Percentiles rank a stretch among this genome's conserved stretches.
Evolutionary conservation across 345 rosid genomes (phyloP).

Genomic region (Populus euphratica): DNA sequence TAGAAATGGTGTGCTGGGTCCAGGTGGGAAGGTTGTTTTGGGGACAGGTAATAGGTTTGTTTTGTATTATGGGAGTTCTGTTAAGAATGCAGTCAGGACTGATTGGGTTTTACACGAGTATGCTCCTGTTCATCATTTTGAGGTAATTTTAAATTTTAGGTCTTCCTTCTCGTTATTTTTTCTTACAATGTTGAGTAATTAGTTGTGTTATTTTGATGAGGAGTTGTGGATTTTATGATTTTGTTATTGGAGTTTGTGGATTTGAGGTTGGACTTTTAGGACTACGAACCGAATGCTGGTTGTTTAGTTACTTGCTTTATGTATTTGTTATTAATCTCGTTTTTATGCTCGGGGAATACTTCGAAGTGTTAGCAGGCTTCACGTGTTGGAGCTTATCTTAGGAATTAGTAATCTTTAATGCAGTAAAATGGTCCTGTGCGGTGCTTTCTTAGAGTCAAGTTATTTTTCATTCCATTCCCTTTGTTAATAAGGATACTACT

Average conservation of each 20-base stretch:
- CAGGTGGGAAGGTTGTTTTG: constrained; percentile 22
- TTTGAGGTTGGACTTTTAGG: not conserved
- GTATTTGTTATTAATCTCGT: not conserved
- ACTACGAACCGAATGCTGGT: not conserved
- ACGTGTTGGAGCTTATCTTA: no score
- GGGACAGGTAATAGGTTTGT: constrained; percentile 41
- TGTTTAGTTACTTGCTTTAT: no score
- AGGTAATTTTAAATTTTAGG: constrained; percentile 30
- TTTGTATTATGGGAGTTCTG: constrained; percentile 35
- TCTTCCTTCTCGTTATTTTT: not conserved
- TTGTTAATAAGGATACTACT: not conserved
- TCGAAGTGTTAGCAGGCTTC: not conserved
- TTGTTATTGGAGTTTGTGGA: not conserved
- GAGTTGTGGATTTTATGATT: not conserved
- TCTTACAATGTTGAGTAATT: not conserved
- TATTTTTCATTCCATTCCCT: not conserved
- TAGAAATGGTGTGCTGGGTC: constrained; percentile 32
- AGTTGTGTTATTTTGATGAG: not conserved
- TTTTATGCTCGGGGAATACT: not conserved
- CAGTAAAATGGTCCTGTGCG: no score
- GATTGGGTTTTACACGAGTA: constrained; percentile 52
- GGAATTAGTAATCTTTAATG: no score
- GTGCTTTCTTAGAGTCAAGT: not conserved
- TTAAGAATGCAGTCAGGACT: constrained; percentile 30
- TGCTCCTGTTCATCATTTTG: constrained; percentile 28